Evolutionary conservation across 441 rosid species (phyloP).

Genomic region (Biscutella laevigata): DNA sequence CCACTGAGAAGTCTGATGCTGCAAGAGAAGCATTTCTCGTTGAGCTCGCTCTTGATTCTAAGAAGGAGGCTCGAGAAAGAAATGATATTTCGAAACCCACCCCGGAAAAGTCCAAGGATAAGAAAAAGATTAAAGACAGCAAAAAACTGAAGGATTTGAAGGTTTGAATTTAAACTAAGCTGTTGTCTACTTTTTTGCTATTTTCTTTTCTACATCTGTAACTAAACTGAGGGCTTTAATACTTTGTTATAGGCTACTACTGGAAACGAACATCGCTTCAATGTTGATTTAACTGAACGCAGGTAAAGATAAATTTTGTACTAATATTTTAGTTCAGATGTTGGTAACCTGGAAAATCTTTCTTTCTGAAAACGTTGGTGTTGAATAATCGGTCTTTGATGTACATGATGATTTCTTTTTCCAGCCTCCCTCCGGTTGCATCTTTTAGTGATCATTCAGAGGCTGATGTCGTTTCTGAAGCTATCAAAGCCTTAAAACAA

Average conservation of each 20-base stretch:
- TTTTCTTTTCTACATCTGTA: slow-evolving; percentile 5
- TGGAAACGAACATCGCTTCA: slow-evolving; percentile 39
- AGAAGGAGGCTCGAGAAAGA: slow-evolving; percentile 55
- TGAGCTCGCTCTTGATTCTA: slow-evolving; percentile 87
- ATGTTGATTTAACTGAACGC: slow-evolving; percentile 39
- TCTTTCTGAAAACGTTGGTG: background rate
- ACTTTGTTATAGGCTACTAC: slow-evolving; percentile 41
- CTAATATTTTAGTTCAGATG: background rate
- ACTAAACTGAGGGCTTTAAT: slow-evolving; percentile 4
- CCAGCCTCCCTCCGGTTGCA: slow-evolving; percentile 55
- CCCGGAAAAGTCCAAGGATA: slow-evolving; percentile 76
- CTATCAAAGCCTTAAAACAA: slow-evolving; percentile 42
- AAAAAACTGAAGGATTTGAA: slow-evolving; percentile 64
- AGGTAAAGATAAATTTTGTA: slow-evolving; percentile 37
- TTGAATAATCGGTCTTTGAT: slow-evolving; percentile 12
- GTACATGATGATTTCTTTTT: slow-evolving; percentile 22
- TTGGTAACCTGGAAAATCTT: slow-evolving; percentile 1
- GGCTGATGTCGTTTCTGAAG: slow-evolving; percentile 34
- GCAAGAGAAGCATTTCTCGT: slow-evolving; percentile 89
- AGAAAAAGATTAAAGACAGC: slow-evolving; percentile 65
- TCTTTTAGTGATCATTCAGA: slow-evolving; percentile 44
- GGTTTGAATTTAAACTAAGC: slow-evolving; percentile 39
- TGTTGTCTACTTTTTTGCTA: slow-evolving; percentile 6
- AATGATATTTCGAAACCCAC: slow-evolving; percentile 47
- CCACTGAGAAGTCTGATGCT: slow-evolving; percentile 94